These are phyloP conservation scores for Erodium maritimum DNA, from an alignment of 345 rosid species.

Conservation along the genomic window DNA sequence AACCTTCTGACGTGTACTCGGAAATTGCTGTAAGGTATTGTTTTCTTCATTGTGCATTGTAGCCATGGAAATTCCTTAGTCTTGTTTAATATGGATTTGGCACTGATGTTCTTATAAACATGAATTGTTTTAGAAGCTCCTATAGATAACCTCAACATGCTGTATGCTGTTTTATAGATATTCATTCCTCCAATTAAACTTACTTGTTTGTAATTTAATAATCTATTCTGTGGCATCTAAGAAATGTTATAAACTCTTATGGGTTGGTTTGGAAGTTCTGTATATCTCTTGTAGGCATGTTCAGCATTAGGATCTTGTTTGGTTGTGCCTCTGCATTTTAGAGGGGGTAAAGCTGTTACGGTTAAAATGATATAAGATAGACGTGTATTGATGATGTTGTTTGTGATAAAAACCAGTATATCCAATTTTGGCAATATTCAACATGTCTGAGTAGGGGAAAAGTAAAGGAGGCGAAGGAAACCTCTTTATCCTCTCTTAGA, in stretches of 20 bases:
- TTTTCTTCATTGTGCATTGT: conserved; percentile 1
- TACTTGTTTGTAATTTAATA: no score
- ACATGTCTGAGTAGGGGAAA: no score
- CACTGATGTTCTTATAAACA: not conserved
- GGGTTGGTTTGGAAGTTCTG: no score
- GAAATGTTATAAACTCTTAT: no score
- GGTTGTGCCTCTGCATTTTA: not conserved
- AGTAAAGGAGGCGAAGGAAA: no score
- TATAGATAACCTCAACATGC: not conserved
- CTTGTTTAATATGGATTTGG: conserved; percentile 1
- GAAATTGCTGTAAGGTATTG: conserved; percentile 84
- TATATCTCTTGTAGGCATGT: no score
- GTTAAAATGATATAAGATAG: no score
- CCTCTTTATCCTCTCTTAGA: no score
- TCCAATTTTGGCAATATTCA: no score
- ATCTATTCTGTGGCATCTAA: no score
- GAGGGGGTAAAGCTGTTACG: not conserved
- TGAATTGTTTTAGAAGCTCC: not conserved
- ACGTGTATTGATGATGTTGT: no score
- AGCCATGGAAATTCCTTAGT: not conserved
- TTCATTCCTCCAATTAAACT: not conserved
- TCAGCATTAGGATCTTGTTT: not conserved
- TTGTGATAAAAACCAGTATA: no score
- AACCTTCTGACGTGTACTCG: conserved; percentile 92
- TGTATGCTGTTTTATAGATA: not conserved